Evolutionary conservation across 345 rosid genomes (phyloP), one percentile per base, ranked within the genome.

Genomic region (Gossypium thurberi): DNA sequence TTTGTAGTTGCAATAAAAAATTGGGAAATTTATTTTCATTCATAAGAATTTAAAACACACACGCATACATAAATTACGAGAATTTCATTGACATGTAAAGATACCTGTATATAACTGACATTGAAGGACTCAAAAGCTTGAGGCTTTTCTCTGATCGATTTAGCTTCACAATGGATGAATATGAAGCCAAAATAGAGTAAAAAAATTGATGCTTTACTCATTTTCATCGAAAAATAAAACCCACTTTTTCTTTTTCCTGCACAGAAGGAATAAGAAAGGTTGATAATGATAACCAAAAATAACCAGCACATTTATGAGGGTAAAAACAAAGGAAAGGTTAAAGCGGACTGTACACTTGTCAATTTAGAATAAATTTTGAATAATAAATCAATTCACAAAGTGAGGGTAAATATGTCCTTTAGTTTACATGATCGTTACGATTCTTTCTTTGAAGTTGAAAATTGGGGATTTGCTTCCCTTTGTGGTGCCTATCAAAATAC

Each of bases 61-160:
- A 33, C 37, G 6, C 37, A 33, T 0, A 33, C 6, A 18, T 28
- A 53, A 20, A 47, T 9, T 33, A 50, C 3, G 48, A 48, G 6
- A 59, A 25, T 10, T 13, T 15, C 2, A 15, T 51, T 2, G 33
- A 51, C 25, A 59, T 40, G 23, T 20, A 20, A 13, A 6, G 12
- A 1, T 65, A 82, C 89, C 88, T 79, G 84, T 47, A 78, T 78
- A 1, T 70, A 69, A 71, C 83, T 85, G 81, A 79, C 69, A 64
- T 76, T 60, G 83, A 85, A 82, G 67, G 85, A 84, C 12, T 56
- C 64, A 9, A 65, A 43, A 9, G 85, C 74, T 15, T 77, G 89
- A 37, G 88, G 94, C 44, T 65, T 77, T 18, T 69, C 63, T 57
- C 50, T 8, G 52, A 18, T 50, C 20, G 81, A 53, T 37, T 65